Evolutionary conservation across 495 filamentous ascomycete species (phyloP).

Genomic region (Hypoxylon trugodes): DNA sequence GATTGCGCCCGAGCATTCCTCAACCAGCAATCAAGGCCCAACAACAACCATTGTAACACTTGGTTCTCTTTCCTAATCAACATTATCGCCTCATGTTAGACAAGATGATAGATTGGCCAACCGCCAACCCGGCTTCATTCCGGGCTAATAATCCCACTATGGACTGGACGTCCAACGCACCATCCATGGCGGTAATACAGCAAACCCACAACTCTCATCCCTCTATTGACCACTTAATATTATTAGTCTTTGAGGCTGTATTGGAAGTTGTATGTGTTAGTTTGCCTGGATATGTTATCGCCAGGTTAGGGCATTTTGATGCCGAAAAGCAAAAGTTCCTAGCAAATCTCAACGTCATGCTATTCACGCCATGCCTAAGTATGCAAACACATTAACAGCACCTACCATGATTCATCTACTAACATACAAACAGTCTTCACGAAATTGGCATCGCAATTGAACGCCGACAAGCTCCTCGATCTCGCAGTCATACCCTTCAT

Average conservation of each 20-base stretch:
- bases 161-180: conserved; percentile 44
- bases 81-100: neutral
- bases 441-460: conserved; percentile 95
- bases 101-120: conserved; percentile 46
- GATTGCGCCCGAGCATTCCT: neutral
- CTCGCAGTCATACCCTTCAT: conserved; percentile 93
- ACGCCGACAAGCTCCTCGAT: conserved; percentile 85
- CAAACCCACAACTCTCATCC: conserved; percentile 59
- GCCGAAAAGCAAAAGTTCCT: conserved; percentile 94
- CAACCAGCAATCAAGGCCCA: neutral
- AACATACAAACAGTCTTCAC: conserved; percentile 76
- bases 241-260: conserved; percentile 95
- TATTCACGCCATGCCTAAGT: conserved; percentile 98
- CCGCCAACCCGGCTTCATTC: conserved; percentile 72
- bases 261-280: conserved; percentile 95
- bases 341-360: conserved; percentile 89
- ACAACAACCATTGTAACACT: conserved; percentile 1
- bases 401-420: conserved; percentile 10
- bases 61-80: neutral
- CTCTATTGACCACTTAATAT: conserved; percentile 75
- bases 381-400: conserved; percentile 45
- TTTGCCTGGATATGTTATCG: conserved; percentile 93
- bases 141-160: conserved; percentile 60
- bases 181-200: conserved; percentile 40
- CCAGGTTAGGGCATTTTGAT: conserved; percentile 88